A percentile compares a stretch with the other conserved stretches of the same genome.
These are phyloP conservation scores for Benincasa hispida DNA, from an alignment of 306 rosid genomes.

Conservation along the genomic window DNA sequence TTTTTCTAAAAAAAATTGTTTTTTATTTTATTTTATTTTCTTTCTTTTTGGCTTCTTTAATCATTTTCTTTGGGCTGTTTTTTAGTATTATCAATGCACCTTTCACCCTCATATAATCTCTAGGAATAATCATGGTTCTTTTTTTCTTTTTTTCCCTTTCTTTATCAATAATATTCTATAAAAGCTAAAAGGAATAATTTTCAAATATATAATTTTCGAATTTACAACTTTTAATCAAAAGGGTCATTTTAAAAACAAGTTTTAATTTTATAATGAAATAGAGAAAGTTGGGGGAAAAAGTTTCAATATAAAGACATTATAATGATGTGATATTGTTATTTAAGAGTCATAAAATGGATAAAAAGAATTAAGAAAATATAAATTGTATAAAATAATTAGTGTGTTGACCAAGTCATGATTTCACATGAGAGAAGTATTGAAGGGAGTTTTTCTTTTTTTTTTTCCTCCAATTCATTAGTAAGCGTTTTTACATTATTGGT, in stretches of 20 bases:
- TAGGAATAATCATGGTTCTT: neutral
- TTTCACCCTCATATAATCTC: neutral
- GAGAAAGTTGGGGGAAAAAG: no score
- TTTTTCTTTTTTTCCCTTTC: neutral
- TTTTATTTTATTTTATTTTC: neutral
- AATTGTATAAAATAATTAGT: no score
- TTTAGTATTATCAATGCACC: neutral
- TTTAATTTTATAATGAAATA: no score
- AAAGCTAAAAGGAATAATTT: neutral
- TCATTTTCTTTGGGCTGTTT: neutral
- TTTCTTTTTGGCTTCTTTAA: neutral
- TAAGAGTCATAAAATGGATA: no score
- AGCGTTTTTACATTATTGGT: neutral
- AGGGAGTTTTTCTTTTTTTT: no score
- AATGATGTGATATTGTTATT: no score
- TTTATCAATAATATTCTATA: neutral
- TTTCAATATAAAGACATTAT: no score
- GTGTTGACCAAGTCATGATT: neutral
- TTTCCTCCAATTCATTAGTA: neutral
- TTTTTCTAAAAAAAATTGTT: neutral
- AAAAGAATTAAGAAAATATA: no score
- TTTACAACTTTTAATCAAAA: no score
- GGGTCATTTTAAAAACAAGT: no score
- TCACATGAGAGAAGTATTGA: neutral
- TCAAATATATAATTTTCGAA: neutral